Percentiles rank a stretch among this genome's conserved stretches.
Evolutionary conservation across 164 flowering plant genomes (phyloP).

Genomic region (Protea cynaroides): DNA sequence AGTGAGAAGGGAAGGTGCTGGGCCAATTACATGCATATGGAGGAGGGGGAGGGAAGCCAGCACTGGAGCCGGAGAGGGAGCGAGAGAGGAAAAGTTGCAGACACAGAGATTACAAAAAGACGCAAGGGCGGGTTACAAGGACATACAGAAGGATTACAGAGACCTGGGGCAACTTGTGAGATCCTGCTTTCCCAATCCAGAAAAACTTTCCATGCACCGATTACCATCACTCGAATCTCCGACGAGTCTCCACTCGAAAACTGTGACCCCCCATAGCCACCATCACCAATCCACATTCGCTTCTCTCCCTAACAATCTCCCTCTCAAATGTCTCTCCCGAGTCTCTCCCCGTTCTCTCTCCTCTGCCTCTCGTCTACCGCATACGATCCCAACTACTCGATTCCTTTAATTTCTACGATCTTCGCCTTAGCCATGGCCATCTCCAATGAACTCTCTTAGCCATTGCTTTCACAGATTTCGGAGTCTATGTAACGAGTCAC

Average conservation of each 20-base stretch:
- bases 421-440: conserved; percentile 48
- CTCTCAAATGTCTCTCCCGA: conserved; percentile 64
- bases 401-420: conserved; percentile 40
- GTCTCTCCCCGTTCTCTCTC: conserved; percentile 57
- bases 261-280: too few relatives aligned
- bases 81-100: too few relatives aligned
- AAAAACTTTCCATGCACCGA: conserved; percentile 18
- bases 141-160: too few relatives aligned
- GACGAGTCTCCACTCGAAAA: conserved; percentile 4
- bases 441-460: conserved; percentile 40
- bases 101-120: too few relatives aligned
- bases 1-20: too few relatives aligned
- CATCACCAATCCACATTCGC: conserved; percentile 22
- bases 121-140: too few relatives aligned
- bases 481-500: conserved; percentile 33
- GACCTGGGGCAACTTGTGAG: too few relatives aligned
- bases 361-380: conserved; percentile 56
- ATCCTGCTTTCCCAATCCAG: conserved; percentile 64
- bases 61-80: too few relatives aligned
- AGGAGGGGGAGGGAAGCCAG: too few relatives aligned
- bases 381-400: conserved; percentile 45
- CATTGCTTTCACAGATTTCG: conserved; percentile 31
- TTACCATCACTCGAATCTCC: conserved; percentile 4
- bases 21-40: too few relatives aligned
- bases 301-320: conserved; percentile 78